These are phyloP conservation scores for Oryza rufipogon DNA, from an alignment of 176 grass and related monocot genomes.

Conservation along the genomic window DNA sequence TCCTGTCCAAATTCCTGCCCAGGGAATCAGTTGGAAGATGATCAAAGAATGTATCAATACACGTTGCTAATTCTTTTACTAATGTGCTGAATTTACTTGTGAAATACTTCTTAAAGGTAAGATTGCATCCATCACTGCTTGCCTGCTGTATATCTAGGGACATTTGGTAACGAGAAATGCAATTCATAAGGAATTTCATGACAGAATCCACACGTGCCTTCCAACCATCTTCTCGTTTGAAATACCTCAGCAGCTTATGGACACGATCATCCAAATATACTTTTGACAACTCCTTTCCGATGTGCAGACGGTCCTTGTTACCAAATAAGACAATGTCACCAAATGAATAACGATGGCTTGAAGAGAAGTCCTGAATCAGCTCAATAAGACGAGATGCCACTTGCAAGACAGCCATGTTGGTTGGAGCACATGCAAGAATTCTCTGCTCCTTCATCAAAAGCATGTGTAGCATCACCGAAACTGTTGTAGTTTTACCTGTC, in stretches of 20 bases:
- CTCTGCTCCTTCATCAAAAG: constrained; percentile 62
- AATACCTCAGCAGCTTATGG: constrained; percentile 49
- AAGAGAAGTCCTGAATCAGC: constrained; percentile 46
- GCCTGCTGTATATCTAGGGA: constrained; percentile 35
- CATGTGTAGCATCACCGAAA: constrained; percentile 63
- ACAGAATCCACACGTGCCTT: constrained; percentile 57
- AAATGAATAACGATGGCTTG: constrained; percentile 38
- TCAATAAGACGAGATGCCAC: constrained; percentile 66
- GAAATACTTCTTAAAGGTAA: constrained; percentile 55
- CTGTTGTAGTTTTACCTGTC: constrained; percentile 84
- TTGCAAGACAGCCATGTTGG: constrained; percentile 87
- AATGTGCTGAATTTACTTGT: constrained; percentile 46
- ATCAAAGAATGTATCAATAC: constrained; percentile 49
- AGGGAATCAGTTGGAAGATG: constrained; percentile 61
- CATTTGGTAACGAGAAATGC: constrained; percentile 51
- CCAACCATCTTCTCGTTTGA: constrained; percentile 52
- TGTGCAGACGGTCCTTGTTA: constrained; percentile 72
- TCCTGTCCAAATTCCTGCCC: constrained; percentile 50
- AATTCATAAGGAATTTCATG: constrained; percentile 51
- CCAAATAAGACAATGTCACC: constrained; percentile 84
- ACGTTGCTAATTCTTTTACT: constrained; percentile 42
- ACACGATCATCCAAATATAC: constrained; percentile 76
- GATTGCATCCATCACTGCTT: constrained; percentile 15
- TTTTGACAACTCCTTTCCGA: constrained; percentile 51
- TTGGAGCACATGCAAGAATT: constrained; percentile 76